Evolutionary conservation across 1,139 yeast species (phyloP).

Genomic region (Suhomyces guaymorum): DNA sequence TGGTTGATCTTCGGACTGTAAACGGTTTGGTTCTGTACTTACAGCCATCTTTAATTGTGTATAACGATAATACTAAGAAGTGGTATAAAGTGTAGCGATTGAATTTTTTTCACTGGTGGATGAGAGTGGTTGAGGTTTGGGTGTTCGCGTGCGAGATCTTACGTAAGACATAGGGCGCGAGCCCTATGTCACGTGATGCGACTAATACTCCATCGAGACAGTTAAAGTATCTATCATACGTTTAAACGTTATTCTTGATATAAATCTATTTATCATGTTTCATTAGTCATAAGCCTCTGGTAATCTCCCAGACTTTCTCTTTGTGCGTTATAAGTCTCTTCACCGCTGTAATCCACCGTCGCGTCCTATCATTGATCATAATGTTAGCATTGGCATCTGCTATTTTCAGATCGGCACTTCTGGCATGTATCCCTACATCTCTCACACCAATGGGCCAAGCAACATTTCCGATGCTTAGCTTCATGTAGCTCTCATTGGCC

Average conservation of each 20-base stretch:
- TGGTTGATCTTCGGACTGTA: no score
- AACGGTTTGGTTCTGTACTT: conserved; percentile 19
- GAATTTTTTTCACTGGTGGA: conserved; percentile 13
- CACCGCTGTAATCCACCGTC: conserved; percentile 75
- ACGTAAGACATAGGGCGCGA: conserved; percentile 7
- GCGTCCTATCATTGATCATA: conserved; percentile 73
- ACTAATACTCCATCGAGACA: no score
- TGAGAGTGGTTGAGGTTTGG: conserved; percentile 4
- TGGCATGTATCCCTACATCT: conserved; percentile 76
- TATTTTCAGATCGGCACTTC: conserved; percentile 52
- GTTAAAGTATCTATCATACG: conserved; percentile 1
- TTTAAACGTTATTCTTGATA: no score
- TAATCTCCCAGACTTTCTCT: conserved; percentile 31
- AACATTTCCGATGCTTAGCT: conserved; percentile 80
- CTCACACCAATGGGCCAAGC: conserved; percentile 93
- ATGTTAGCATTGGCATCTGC: conserved; percentile 62
- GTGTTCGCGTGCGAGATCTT: conserved; percentile 1
- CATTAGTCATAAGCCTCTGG: no score
- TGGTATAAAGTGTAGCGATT: conserved; percentile 5
- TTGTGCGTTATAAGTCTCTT: conserved; percentile 67
- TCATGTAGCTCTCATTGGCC: conserved; percentile 73
- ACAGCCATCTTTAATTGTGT: conserved; percentile 33
- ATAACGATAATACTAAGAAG: conserved; percentile 12
- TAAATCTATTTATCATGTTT: no score
- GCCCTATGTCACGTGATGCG: conserved; percentile 10